Percentiles rank a stretch among this genome's conserved stretches.
Evolutionary conservation across 1,139 yeast species (phyloP).

Genomic region (Geotrichum reessii): DNA sequence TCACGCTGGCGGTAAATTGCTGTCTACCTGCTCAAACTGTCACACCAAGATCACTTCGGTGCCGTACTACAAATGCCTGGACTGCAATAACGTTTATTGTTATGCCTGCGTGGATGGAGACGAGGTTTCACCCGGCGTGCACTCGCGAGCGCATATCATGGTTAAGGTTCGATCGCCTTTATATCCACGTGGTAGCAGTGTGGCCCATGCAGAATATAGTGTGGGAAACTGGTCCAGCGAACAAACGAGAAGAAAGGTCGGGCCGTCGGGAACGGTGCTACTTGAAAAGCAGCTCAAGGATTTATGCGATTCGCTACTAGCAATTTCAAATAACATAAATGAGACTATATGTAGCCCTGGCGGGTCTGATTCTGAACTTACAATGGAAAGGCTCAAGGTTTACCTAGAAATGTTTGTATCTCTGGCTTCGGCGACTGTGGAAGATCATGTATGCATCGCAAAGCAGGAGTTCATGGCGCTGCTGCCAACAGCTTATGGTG

Average conservation of each 20-base stretch:
- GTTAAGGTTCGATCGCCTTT: neutral
- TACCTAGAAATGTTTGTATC: neutral
- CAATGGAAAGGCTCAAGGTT: neutral
- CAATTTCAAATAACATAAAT: neutral
- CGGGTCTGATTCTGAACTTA: neutral
- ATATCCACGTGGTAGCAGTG: neutral
- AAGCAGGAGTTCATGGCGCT: neutral
- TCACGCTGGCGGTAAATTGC: neutral
- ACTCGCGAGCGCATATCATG: neutral
- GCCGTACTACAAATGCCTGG: slow-evolving; percentile 6
- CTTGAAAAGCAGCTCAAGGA: neutral
- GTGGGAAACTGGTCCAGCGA: neutral
- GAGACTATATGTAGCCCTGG: neutral
- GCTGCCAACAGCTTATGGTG: neutral
- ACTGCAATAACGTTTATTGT: neutral
- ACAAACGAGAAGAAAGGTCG: neutral
- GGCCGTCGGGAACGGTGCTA: neutral
- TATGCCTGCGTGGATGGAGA: neutral
- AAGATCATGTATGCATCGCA: neutral
- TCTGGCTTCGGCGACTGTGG: neutral
- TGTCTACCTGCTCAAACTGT: neutral
- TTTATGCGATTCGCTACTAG: neutral
- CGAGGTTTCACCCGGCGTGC: neutral
- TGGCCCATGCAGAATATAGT: neutral
- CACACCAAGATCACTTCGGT: neutral